Evolutionary conservation across 352 stramenopile genomes (phyloP).

Genomic region (Pseudoperonospora humuli): DNA sequence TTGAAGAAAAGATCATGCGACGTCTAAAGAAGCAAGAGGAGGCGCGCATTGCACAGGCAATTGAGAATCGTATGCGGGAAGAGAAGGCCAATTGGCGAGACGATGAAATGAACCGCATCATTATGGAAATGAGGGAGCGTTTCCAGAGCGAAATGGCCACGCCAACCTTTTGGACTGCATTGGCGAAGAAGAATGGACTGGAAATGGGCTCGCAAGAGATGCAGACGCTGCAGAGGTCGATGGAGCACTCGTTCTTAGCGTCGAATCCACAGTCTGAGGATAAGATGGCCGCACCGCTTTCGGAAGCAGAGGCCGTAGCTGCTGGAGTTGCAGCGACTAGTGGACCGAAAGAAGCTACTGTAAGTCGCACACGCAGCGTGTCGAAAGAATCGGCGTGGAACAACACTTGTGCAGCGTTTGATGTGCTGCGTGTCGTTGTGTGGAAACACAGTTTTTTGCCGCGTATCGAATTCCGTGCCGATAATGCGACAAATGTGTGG

Average conservation of each 20-base stretch:
- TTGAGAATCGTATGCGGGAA: slow-evolving; percentile 73
- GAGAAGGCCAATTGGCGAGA: slow-evolving; percentile 85
- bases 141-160: slow-evolving; percentile 79
- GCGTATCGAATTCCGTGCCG: slow-evolving; percentile 45
- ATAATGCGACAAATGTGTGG: slow-evolving; percentile 42
- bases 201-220: slow-evolving; percentile 36
- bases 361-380: slow-evolving; percentile 31
- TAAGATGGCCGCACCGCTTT: slow-evolving; percentile 33
- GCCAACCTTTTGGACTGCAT: slow-evolving; percentile 44
- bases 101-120: slow-evolving; percentile 87
- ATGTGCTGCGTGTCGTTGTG: slow-evolving; percentile 71
- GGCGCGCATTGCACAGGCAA: slow-evolving; percentile 71
- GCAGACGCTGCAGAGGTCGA: slow-evolving; percentile 37
- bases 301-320: slow-evolving; percentile 7
- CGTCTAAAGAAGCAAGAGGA: slow-evolving; percentile 85
- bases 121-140: slow-evolving; percentile 82
- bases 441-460: slow-evolving; percentile 86
- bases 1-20: slow-evolving; percentile 84
- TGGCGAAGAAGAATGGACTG: slow-evolving; percentile 61
- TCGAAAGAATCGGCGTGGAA: slow-evolving; percentile 83
- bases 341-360: slow-evolving; percentile 7
- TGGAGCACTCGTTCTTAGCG: slow-evolving; percentile 36
- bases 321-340: slow-evolving; percentile 20
- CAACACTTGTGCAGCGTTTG: slow-evolving; percentile 66
- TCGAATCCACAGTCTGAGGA: slow-evolving; percentile 71